Base-by-base conservation (phyloP, 1,284 basidiomycete genomes). In the Sphagnurus paluster region DNA sequence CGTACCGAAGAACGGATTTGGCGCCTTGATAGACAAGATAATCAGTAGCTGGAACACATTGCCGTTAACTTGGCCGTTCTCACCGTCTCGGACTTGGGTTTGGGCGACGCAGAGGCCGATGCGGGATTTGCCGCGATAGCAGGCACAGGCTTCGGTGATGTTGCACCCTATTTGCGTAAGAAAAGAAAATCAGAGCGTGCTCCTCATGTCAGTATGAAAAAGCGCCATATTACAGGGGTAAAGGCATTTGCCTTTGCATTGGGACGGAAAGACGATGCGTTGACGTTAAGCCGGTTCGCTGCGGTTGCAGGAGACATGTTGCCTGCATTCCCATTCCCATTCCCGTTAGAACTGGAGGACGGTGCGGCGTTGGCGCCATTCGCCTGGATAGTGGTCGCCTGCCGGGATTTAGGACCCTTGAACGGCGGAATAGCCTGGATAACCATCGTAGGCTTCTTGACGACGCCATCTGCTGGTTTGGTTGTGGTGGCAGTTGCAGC, bases 381-480 rank as follows among this genome's bases (percentile, higher is more conserved):
- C 16, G 56, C 36, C 20, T 59, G 56, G 35, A 57, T 60, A 11
- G 59, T 50, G 13, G 60, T 57, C 13, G 63, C 58, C 53, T 79
- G 54, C 24, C 58, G 61, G 23, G 54, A 13, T 56, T 71, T 73
- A 38, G 32, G 69, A 37, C 91, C 87, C 62, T 87, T 89, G 79
- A 96, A 98, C 4, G 95, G 87, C 9, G 95, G 96, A 57, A 99
- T 99, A 43, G 86, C 63, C 56, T 93, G 88, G 50, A 98, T 95
- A 59, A 75, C 69, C 88, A 91, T 90, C 16, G 66, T 26, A 14
- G 62, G 58, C 64, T 79, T 77, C 63, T 79, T 79, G 24, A 59
- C 38, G 8, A 58, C 44, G 19, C 57, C 33, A 11, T 60, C 53
- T 20, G 49, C 39, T 1, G 63, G n/a, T n/a, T n/a, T 57, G 5